These are phyloP conservation scores for Hymenoscyphus scutula DNA, from an alignment of 2,329 filamentous ascomycete species.

Conservation along the genomic window DNA sequence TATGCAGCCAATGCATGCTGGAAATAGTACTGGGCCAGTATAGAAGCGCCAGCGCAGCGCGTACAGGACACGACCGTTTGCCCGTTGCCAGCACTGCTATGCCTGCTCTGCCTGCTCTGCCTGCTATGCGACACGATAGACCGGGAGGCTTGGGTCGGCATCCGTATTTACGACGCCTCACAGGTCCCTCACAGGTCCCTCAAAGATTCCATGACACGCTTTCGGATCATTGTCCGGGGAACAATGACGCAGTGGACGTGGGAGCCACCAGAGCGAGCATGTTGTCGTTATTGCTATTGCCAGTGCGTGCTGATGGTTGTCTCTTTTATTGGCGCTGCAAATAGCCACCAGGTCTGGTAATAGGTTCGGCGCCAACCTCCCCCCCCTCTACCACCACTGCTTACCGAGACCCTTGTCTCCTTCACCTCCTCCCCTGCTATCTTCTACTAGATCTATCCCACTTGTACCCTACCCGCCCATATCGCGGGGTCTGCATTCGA, in stretches of 20 bases:
- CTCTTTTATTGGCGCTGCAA: slow-evolving; percentile 19
- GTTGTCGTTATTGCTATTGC: slow-evolving; percentile 5
- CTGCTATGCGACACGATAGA: neutral
- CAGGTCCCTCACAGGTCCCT: neutral
- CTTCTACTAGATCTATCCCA: slow-evolving; percentile 5
- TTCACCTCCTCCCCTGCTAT: neutral
- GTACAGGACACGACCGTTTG: slow-evolving; percentile 3
- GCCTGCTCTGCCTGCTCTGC: slow-evolving; percentile 4
- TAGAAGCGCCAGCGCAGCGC: slow-evolving; percentile 9
- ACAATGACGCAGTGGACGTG: slow-evolving; percentile 11
- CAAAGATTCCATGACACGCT: slow-evolving; percentile 9
- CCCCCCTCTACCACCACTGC: neutral
- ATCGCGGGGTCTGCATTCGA: slow-evolving; percentile 19
- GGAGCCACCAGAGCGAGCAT: neutral
- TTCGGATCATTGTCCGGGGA: slow-evolving; percentile 5
- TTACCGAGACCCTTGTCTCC: neutral
- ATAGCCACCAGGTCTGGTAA: slow-evolving; percentile 15
- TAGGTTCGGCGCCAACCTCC: slow-evolving; percentile 10
- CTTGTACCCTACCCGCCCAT: neutral
- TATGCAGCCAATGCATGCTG: slow-evolving; percentile 15
- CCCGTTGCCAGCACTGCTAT: slow-evolving; percentile 3
- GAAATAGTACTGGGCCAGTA: slow-evolving; percentile 13
- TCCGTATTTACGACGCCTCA: neutral
- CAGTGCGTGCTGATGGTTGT: slow-evolving; percentile 2
- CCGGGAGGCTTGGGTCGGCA: neutral